Percentiles rank a stretch among this genome's conserved stretches.
Conservation (phyloP, 2,329 filamentous ascomycete genomes). For the Celoporthe dispersa region DNA sequence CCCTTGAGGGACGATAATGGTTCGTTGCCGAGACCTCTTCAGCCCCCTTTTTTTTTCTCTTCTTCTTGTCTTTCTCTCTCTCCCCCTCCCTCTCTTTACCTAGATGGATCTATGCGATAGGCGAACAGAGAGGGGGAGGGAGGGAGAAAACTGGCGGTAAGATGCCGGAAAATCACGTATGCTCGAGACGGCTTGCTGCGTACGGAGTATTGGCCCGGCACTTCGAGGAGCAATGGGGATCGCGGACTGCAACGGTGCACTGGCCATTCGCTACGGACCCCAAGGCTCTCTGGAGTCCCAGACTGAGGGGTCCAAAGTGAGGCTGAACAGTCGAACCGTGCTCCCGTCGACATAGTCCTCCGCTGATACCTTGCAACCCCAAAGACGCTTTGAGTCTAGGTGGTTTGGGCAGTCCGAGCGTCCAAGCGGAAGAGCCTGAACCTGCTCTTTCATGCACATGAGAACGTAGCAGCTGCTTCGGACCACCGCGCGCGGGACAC, state of each 20-base stretch:
- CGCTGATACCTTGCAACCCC: not conserved
- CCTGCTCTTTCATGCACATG: not conserved
- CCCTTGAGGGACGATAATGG: constrained; percentile 22
- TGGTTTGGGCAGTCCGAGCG: constrained; percentile 13
- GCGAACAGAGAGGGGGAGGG: not conserved
- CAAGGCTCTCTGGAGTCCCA: not conserved
- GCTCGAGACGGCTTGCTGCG: constrained; percentile 1
- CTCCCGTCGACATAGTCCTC: constrained; percentile 3
- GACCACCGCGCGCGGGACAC: not conserved
- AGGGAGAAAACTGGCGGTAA: constrained; percentile 6
- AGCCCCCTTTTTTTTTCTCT: constrained; percentile 18
- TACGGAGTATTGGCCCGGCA: not conserved
- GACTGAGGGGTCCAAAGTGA: constrained; percentile 4
- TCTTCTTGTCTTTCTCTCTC: no score
- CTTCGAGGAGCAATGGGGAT: not conserved
- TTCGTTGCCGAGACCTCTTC: constrained; percentile 18
- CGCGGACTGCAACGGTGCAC: constrained; percentile 1
- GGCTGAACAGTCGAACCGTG: constrained; percentile 23
- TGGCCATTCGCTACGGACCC: constrained; percentile 5
- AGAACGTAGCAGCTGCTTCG: not conserved
- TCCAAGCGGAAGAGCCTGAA: constrained; percentile 2
- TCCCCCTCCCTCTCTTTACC: not conserved
- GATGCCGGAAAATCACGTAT: not conserved
- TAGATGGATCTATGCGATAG: not conserved
- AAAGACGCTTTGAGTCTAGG: not conserved